Evolutionary conservation across 768 basidiomycete genomes (phyloP).

Genomic region (Trametes cubensis): DNA sequence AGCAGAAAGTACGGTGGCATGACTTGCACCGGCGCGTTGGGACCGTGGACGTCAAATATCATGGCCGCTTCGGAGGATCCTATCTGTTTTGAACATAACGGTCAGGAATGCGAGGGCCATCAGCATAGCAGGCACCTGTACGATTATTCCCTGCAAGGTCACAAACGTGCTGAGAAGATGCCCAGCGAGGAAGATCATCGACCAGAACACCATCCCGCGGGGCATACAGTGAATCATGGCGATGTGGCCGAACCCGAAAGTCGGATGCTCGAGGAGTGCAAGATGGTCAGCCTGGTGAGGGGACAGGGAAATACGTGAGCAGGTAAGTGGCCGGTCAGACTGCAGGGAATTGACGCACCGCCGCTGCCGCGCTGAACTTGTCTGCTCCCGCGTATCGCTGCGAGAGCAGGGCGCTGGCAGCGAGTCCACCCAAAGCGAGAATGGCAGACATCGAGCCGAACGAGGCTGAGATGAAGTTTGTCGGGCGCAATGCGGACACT

Average conservation of each 20-base stretch:
- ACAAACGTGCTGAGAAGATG: constrained; percentile 20
- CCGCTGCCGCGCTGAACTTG: constrained; percentile 9
- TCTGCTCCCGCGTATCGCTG: constrained; percentile 20
- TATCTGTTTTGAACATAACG: constrained; percentile 1
- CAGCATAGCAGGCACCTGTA: constrained; percentile 8
- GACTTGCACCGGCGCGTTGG: no score
- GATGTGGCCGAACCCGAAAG: constrained; percentile 20
- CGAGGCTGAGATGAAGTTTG: constrained; percentile 4
- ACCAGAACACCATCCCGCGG: constrained; percentile 26
- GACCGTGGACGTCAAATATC: neutral
- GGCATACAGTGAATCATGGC: constrained; percentile 20
- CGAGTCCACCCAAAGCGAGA: constrained; percentile 8
- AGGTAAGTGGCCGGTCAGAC: neutral
- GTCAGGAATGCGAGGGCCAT: constrained; percentile 4
- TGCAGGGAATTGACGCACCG: constrained; percentile 13
- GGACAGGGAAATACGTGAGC: neutral
- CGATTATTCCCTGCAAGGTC: constrained; percentile 4
- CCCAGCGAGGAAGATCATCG: constrained; percentile 18
- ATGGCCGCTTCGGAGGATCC: neutral
- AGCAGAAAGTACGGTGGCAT: no score
- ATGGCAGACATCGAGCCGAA: constrained; percentile 19
- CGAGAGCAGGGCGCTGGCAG: constrained; percentile 13
- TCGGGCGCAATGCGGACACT: neutral
- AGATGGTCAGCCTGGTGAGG: constrained; percentile 18
- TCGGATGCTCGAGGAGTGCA: constrained; percentile 10